Conservation (phyloP, 768 basidiomycete genomes). For the Coprinopsis sp. region DNA sequence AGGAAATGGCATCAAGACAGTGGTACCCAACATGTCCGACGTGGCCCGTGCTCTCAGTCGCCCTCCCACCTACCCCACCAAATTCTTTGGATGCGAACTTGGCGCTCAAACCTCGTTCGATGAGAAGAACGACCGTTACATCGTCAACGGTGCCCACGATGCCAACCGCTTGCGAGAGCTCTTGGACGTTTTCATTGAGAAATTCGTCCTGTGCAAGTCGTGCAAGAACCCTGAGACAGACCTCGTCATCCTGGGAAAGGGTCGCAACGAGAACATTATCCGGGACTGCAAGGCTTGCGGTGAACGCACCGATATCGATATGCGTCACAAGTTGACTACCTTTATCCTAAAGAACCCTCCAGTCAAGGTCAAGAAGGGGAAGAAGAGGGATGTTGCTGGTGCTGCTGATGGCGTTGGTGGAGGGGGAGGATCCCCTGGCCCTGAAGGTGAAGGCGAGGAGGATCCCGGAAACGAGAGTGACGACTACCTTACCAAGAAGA, state of each 20-base stretch:
- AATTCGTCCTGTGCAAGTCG: conserved; percentile 93
- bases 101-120: conserved; percentile 97
- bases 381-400: conserved; percentile 52
- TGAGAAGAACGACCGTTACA: conserved; percentile 96
- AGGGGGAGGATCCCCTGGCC: conserved; percentile 32
- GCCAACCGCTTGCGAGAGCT: conserved; percentile 89
- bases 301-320: conserved; percentile 85
- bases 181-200: conserved; percentile 95
- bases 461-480: conserved; percentile 67
- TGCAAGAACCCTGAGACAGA: conserved; percentile 99
- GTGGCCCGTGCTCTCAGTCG: conserved; percentile 93
- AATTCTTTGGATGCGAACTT: conserved; percentile 98
- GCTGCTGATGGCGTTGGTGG: conserved; percentile 45
- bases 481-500: conserved; percentile 84
- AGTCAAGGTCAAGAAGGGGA: conserved; percentile 75
- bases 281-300: conserved; percentile 99
- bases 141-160: conserved; percentile 97
- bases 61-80: conserved; percentile 94
- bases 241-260: conserved; percentile 81
- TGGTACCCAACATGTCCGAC: conserved; percentile 97
- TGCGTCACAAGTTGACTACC: conserved; percentile 94
- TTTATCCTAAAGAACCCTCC: conserved; percentile 99
- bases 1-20: conserved; percentile 99
- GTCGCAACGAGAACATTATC: conserved; percentile 78
- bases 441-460: conserved; percentile 25